Evolutionary conservation across 257 asterid species (phyloP).

Genomic region (Handroanthus guayacan): DNA sequence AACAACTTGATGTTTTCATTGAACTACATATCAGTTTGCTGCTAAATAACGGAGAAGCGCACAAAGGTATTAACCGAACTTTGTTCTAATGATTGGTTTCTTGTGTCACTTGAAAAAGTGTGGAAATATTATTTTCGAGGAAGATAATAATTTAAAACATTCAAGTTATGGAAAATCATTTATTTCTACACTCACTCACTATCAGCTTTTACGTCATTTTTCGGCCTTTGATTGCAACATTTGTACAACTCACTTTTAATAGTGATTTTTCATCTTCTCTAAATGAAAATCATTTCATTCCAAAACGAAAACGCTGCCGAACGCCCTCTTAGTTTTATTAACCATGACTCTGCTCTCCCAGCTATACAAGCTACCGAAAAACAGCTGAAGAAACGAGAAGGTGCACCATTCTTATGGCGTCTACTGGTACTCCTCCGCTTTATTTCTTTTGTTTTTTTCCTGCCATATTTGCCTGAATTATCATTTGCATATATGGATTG

Average conservation of each 20-base stretch:
- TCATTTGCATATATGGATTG: background rate
- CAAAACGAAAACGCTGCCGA: no score
- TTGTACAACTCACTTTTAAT: background rate
- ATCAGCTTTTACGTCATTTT: no score
- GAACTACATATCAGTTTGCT: conserved; percentile 73
- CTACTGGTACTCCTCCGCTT: conserved; percentile 60
- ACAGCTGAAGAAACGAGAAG: conserved; percentile 75
- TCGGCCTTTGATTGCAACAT: no score
- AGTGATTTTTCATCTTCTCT: no score
- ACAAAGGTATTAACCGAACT: conserved; percentile 48
- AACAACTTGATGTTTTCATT: conserved; percentile 86
- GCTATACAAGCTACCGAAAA: conserved; percentile 74
- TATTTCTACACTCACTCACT: no score
- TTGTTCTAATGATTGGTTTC: background rate
- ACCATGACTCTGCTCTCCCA: conserved; percentile 37
- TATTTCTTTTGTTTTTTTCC: background rate
- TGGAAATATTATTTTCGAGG: no score
- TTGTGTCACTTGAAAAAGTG: no score
- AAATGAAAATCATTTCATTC: no score
- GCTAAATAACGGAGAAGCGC: conserved; percentile 61
- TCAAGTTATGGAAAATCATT: no score
- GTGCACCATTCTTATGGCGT: conserved; percentile 82
- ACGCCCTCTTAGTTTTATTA: conserved; percentile 6
- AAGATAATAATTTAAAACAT: no score
- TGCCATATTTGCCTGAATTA: background rate